Evolutionary conservation across 305 asterid genomes (phyloP).

Genomic region (Fraxinus ornus): DNA sequence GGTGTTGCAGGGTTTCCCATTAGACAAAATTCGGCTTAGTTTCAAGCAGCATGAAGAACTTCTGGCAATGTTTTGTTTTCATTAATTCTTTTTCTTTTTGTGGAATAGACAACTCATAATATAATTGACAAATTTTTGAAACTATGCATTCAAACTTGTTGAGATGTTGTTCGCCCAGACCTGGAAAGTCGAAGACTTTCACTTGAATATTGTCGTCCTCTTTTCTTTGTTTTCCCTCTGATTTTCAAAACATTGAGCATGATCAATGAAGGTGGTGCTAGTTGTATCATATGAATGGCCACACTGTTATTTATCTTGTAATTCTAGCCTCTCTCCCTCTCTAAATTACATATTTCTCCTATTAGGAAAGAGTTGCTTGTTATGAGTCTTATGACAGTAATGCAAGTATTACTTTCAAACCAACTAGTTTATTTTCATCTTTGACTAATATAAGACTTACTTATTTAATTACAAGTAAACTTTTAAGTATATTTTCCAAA

Average conservation of each 20-base stretch:
- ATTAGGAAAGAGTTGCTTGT: background rate
- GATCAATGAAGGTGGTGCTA: conserved; percentile 21
- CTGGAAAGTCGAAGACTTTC: background rate
- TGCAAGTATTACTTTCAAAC: background rate
- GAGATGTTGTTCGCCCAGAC: background rate
- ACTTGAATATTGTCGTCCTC: background rate
- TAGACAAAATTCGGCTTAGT: conserved; percentile 4
- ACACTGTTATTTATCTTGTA: too few relatives aligned
- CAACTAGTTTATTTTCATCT: background rate
- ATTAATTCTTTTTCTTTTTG: conserved; percentile 11
- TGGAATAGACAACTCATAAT: background rate
- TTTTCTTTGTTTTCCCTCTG: background rate
- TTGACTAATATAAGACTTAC: background rate
- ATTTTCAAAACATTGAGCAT: conserved; percentile 4
- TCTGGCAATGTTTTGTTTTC: conserved; percentile 19
- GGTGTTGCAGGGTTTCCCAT: conserved; percentile 5
- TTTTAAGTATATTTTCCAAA: background rate
- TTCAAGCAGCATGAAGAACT: conserved; percentile 9
- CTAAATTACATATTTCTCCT: too few relatives aligned
- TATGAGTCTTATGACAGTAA: background rate
- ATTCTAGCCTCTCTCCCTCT: too few relatives aligned
- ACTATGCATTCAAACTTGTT: background rate
- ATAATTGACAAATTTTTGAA: conserved; percentile 15
- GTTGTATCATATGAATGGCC: background rate
- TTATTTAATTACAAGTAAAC: background rate